phyloP scores from a whole-genome alignment of 1,139 yeast genomes.

The Yamadazyma friedrichii region DNA sequence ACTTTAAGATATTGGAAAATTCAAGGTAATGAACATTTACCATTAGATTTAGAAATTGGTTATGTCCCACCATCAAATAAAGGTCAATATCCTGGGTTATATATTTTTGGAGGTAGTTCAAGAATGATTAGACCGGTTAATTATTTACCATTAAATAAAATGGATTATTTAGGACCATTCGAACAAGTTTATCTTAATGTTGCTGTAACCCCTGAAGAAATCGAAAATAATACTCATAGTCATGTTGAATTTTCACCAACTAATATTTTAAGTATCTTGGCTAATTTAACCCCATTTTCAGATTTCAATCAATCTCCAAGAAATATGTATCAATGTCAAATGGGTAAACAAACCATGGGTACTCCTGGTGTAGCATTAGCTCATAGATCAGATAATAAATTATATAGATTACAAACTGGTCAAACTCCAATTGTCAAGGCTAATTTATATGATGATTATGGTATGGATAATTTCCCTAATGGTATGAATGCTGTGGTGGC shows the following conservation, averaged over 20 bases:
- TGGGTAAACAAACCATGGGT: slow-evolving; percentile 99
- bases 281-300: slow-evolving; percentile 95
- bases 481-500: slow-evolving; percentile 99
- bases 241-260: slow-evolving; percentile 97
- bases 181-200: slow-evolving; percentile 97
- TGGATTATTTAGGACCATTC: slow-evolving; percentile 92
- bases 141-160: slow-evolving; percentile 78
- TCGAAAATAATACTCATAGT: slow-evolving; percentile 73
- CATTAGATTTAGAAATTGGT: slow-evolving; percentile 86
- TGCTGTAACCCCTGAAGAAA: slow-evolving; percentile 94
- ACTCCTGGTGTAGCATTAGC: slow-evolving; percentile 95
- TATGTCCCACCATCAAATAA: slow-evolving; percentile 91
- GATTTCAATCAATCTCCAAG: slow-evolving; percentile 99
- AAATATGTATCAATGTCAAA: slow-evolving; percentile 99
- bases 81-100: slow-evolving; percentile 98
- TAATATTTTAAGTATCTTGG: slow-evolving; percentile 87
- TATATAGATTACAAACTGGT: slow-evolving; percentile 90
- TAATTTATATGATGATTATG: slow-evolving; percentile 88
- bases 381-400: slow-evolving; percentile 92
- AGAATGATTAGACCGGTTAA: slow-evolving; percentile 96
- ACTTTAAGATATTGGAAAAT: slow-evolving; percentile 93
- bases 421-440: slow-evolving; percentile 98
- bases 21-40: slow-evolving; percentile 72
- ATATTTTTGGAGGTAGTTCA: slow-evolving; percentile 84
- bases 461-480: slow-evolving; percentile 97